Evolutionary conservation across 345 rosid genomes (phyloP).

Genomic region (Hypericum androsaemum): DNA sequence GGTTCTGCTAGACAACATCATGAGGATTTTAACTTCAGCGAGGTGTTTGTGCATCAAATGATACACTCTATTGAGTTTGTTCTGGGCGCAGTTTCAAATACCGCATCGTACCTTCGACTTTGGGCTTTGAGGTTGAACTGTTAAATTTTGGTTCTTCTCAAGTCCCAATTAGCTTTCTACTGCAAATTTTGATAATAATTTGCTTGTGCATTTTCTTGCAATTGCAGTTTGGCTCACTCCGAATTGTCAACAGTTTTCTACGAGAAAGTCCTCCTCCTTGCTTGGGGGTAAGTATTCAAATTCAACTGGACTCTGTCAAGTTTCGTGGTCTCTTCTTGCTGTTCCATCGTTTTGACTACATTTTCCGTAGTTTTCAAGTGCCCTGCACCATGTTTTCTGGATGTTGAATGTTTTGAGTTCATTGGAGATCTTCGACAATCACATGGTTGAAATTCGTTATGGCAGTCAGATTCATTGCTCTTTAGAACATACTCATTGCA

Average conservation of each 20-base stretch:
- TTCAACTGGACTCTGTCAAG: background rate
- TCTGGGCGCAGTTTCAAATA: constrained; percentile 93
- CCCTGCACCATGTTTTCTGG: too few relatives aligned
- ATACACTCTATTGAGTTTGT: constrained; percentile 96
- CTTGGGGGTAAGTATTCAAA: constrained; percentile 76
- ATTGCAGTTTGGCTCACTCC: constrained; percentile 87
- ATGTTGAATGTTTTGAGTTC: too few relatives aligned
- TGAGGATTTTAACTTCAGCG: constrained; percentile 91
- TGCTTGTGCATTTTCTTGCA: constrained; percentile 14
- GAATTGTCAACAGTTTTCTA: constrained; percentile 90
- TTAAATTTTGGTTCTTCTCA: background rate
- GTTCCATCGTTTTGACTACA: background rate
- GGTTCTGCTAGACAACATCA: constrained; percentile 66
- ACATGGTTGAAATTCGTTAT: too few relatives aligned
- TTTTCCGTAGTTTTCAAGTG: too few relatives aligned
- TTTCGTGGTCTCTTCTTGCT: background rate
- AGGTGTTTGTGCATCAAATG: constrained; percentile 98
- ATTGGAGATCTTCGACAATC: too few relatives aligned
- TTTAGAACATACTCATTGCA: too few relatives aligned
- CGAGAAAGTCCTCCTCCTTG: constrained; percentile 89
- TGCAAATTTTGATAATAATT: background rate
- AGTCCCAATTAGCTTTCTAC: background rate
- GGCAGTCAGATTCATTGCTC: too few relatives aligned
- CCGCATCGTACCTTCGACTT: constrained; percentile 97
- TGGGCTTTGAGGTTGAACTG: constrained; percentile 84